phyloP scores from a whole-genome alignment of 2,329 filamentous ascomycete species.

The Helotiales sp. region DNA sequence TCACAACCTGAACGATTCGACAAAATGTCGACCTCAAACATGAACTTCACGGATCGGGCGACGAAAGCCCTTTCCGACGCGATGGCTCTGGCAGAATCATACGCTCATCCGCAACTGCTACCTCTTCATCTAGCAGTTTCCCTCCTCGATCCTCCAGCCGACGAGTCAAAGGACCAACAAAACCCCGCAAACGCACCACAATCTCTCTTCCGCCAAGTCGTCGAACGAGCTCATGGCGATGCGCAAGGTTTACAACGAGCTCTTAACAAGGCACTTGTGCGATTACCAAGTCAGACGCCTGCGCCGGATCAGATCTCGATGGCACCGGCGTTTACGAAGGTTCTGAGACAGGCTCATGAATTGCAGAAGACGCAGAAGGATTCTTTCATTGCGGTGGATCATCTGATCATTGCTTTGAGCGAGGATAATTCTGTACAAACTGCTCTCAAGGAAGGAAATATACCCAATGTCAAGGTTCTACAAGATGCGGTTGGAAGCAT shows the following conservation, averaged over 20 bases:
- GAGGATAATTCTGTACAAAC: conserved; percentile 76
- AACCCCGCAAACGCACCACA: conserved; percentile 58
- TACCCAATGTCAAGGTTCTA: conserved; percentile 87
- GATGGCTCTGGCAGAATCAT: conserved; percentile 83
- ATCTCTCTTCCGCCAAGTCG: conserved; percentile 91
- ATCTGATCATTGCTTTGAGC: conserved; percentile 81
- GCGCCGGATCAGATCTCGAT: conserved; percentile 86
- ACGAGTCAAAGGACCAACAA: conserved; percentile 80
- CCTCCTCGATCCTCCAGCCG: conserved; percentile 72
- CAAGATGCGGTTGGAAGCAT: conserved; percentile 90
- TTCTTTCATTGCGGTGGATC: conserved; percentile 90
- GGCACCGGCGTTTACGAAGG: conserved; percentile 76
- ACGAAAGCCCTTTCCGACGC: conserved; percentile 88
- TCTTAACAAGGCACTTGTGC: conserved; percentile 88
- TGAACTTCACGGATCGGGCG: conserved; percentile 93
- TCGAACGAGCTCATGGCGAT: conserved; percentile 92
- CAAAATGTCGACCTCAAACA: conserved; percentile 67
- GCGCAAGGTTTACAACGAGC: conserved; percentile 83
- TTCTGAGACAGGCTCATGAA: conserved; percentile 82
- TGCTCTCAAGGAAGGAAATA: conserved; percentile 79
- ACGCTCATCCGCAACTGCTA: conserved; percentile 86
- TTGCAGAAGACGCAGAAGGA: conserved; percentile 98
- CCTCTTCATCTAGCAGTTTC: conserved; percentile 88
- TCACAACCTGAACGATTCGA: conserved; percentile 26
- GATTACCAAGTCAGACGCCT: conserved; percentile 90